These are phyloP conservation scores for Alternaria brassicae DNA, from an alignment of 2,329 filamentous ascomycete genomes.

Conservation along the genomic window DNA sequence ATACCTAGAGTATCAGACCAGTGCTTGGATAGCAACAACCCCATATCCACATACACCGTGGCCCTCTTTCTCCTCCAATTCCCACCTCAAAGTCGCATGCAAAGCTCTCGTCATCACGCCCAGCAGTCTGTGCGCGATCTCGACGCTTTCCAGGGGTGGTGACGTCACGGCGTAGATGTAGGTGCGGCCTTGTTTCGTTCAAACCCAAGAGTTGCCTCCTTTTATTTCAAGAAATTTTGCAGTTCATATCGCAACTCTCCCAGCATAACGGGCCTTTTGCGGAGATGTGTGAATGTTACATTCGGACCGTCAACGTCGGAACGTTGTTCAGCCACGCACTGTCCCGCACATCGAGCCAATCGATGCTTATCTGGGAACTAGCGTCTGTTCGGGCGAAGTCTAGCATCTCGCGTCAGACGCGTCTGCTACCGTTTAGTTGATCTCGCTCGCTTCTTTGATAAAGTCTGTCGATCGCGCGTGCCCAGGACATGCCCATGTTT, in stretches of 20 bases:
- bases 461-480: constrained; percentile 8
- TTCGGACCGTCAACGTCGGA: constrained; percentile 20
- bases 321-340: constrained; percentile 8
- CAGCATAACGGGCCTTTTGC: constrained; percentile 19
- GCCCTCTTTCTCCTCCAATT: not conserved
- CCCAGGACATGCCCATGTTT: constrained; percentile 4
- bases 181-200: not conserved
- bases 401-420: too few species aligned
- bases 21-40: not conserved
- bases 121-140: not conserved
- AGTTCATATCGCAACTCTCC: not conserved
- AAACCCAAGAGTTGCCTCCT: constrained; percentile 1
- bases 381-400: constrained; percentile 2
- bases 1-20: constrained; percentile 7
- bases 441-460: constrained; percentile 14
- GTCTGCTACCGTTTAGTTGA: constrained; percentile 9
- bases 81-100: not conserved
- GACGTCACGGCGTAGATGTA: constrained; percentile 5
- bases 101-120: not conserved
- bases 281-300: constrained; percentile 9
- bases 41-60: not conserved
- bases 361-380: not conserved
- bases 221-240: not conserved
- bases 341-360: constrained; percentile 14
- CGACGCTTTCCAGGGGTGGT: not conserved